phyloP scores from a whole-genome alignment of 208 protist genomes.

The Trypanosoma melophagium region DNA sequence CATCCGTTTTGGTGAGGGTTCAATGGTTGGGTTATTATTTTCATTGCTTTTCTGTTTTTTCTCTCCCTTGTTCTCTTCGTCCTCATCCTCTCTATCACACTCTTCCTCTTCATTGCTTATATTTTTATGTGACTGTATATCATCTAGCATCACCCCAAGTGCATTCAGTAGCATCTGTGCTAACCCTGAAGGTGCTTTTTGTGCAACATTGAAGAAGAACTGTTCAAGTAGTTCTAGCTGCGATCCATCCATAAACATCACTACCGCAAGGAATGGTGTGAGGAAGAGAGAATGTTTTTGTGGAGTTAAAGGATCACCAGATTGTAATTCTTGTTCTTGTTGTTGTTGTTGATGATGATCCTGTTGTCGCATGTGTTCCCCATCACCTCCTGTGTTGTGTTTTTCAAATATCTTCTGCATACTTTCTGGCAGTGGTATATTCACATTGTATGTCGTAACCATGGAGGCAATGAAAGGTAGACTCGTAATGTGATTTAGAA shows the following conservation, averaged over 20 bases:
- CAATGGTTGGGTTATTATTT: too few relatives aligned
- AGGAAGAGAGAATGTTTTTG: neutral
- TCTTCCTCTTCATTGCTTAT: neutral
- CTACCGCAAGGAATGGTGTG: slow-evolving; percentile 27
- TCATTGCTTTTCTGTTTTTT: too few relatives aligned
- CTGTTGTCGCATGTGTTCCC: slow-evolving; percentile 7
- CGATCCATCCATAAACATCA: slow-evolving; percentile 15
- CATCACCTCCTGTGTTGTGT: neutral
- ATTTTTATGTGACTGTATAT: neutral
- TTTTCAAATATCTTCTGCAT: slow-evolving; percentile 17
- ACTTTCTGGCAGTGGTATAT: slow-evolving; percentile 21
- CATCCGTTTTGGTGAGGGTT: slow-evolving; percentile 7
- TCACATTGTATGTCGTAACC: slow-evolving; percentile 23
- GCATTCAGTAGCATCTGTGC: slow-evolving; percentile 17
- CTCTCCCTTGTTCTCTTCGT: neutral
- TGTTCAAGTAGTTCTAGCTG: slow-evolving; percentile 25
- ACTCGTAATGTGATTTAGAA: slow-evolving; percentile 29
- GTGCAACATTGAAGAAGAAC: slow-evolving; percentile 32
- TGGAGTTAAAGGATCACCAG: neutral
- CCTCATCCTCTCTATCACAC: neutral
- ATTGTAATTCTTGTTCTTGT: too few relatives aligned
- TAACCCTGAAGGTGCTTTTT: slow-evolving; percentile 29
- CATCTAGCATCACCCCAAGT: slow-evolving; percentile 16
- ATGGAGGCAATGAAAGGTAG: slow-evolving; percentile 24
- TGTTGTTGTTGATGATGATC: too few relatives aligned